phyloP scores from a whole-genome alignment of 1,284 basidiomycete species.

The Puccinia novopanici region DNA sequence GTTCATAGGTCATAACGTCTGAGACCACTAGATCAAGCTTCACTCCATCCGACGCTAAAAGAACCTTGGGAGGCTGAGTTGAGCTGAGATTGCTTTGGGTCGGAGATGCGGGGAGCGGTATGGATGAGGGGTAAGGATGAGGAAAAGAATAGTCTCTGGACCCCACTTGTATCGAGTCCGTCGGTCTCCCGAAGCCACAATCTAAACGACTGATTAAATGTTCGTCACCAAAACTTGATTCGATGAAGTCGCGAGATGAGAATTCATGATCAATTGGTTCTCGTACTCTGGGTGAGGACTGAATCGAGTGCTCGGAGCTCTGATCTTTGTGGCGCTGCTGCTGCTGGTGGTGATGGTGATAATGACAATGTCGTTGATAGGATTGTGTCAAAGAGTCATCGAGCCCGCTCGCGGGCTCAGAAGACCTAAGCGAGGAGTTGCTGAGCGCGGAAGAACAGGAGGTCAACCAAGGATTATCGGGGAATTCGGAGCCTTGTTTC shows the following conservation, averaged over 20 bases:
- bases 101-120: constrained; percentile 20
- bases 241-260: neutral
- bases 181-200: constrained; percentile 13
- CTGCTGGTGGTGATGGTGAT: too few relatives aligned
- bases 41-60: constrained; percentile 35
- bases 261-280: neutral
- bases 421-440: neutral
- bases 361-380: neutral
- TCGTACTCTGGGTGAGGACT: neutral
- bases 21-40: constrained; percentile 24
- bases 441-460: constrained; percentile 24
- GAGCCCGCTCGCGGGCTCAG: neutral
- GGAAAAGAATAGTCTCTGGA: constrained; percentile 1
- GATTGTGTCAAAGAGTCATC: neutral
- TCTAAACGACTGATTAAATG: neutral
- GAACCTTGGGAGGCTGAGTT: neutral
- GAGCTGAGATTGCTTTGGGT: neutral
- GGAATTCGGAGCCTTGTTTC: neutral
- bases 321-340: neutral
- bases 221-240: constrained; percentile 2
- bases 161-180: neutral
- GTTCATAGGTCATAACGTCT: constrained; percentile 31
- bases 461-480: neutral
- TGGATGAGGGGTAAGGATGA: neutral
- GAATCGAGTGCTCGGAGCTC: neutral